Evolutionary conservation across 1,139 yeast species (phyloP).

Genomic region (Yamadazyma diddensiae): DNA sequence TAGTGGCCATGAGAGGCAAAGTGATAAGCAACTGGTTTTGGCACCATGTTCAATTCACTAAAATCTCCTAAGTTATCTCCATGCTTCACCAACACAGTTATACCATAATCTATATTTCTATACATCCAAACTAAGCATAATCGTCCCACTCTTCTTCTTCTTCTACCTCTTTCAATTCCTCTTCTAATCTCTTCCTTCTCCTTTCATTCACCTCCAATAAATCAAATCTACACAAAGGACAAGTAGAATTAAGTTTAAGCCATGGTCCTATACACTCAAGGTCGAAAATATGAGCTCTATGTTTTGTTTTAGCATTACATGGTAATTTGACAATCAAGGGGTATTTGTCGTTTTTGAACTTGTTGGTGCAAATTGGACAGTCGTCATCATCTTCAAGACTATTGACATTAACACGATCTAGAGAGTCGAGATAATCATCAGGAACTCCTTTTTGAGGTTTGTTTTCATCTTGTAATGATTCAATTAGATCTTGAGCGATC

Average conservation of each 20-base stretch:
- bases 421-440: conserved; percentile 66
- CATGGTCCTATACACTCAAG: conserved; percentile 90
- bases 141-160: conserved; percentile 76
- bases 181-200: conserved; percentile 41
- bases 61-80: too few species aligned
- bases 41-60: too few species aligned
- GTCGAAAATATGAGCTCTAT: conserved; percentile 67
- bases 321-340: conserved; percentile 83
- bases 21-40: too few species aligned
- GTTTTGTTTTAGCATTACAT: conserved; percentile 42
- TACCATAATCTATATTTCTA: neutral
- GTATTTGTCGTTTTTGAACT: conserved; percentile 66
- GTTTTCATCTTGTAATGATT: conserved; percentile 19
- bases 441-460: conserved; percentile 50
- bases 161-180: conserved; percentile 34
- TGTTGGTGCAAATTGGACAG: conserved; percentile 84
- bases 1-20: too few species aligned
- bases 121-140: conserved; percentile 49
- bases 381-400: conserved; percentile 50
- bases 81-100: too few species aligned
- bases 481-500: conserved; percentile 27
- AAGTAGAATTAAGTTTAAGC: conserved; percentile 75
- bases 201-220: conserved; percentile 43
- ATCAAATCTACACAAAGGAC: conserved; percentile 85
- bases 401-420: conserved; percentile 64